phyloP scores from a whole-genome alignment of 176 grass and related monocot species.

The Elaeis guineensis region DNA sequence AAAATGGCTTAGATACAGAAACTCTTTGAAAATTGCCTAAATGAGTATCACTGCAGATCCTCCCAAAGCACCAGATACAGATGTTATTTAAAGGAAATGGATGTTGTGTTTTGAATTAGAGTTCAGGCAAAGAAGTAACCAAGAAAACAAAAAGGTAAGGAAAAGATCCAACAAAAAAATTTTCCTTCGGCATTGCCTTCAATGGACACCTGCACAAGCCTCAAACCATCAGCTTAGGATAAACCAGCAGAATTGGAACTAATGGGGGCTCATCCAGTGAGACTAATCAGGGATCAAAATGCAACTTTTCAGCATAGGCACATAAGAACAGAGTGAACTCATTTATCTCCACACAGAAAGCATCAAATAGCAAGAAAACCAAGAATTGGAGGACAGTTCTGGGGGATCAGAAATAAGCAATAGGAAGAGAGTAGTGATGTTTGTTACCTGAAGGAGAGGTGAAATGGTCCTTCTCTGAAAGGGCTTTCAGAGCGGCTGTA shows the following conservation, averaged over 20 bases:
- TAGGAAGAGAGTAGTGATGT: constrained; percentile 15
- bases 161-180: no score
- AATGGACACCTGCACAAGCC: no score
- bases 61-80: no score
- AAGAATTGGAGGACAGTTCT: constrained; percentile 16
- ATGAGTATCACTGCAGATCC: constrained; percentile 8
- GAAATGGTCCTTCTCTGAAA: constrained; percentile 45
- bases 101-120: no score
- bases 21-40: constrained; percentile 47
- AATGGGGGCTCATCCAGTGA: no score
- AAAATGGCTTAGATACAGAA: constrained; percentile 14
- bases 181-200: no score
- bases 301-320: neutral
- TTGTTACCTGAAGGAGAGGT: constrained; percentile 53
- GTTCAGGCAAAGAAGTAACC: no score
- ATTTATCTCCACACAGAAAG: neutral
- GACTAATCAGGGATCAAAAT: neutral
- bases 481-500: constrained; percentile 1
- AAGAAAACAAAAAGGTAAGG: no score
- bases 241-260: neutral
- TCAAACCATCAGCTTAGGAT: neutral
- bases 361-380: neutral
- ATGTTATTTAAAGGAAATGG: no score
- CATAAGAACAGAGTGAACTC: neutral
- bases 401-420: constrained; percentile 7